These are phyloP conservation scores for Neoascochyta sp. DNA, from an alignment of 2,329 filamentous ascomycete species.

Conservation along the genomic window DNA sequence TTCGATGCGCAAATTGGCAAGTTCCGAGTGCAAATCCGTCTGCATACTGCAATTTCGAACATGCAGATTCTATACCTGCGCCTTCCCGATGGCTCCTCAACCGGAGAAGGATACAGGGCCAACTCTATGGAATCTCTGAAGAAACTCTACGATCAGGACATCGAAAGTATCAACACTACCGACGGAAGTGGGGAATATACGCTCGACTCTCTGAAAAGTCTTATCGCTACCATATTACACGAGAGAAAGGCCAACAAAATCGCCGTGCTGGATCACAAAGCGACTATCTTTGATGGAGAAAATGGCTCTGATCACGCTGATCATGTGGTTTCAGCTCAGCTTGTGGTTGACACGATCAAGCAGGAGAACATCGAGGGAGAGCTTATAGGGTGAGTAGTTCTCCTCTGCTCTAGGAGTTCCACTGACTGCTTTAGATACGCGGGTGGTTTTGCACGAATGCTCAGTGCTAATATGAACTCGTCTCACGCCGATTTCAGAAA, in stretches of 20 bases:
- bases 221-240: slow-evolving; percentile 15
- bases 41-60: slow-evolving; percentile 9
- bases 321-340: slow-evolving; percentile 22
- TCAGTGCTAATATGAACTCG: slow-evolving; percentile 11
- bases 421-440: slow-evolving; percentile 17
- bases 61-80: slow-evolving; percentile 27
- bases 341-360: slow-evolving; percentile 23
- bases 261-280: slow-evolving; percentile 21
- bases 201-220: slow-evolving; percentile 13
- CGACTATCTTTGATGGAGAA: slow-evolving; percentile 8
- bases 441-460: slow-evolving; percentile 13
- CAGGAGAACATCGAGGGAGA: slow-evolving; percentile 8
- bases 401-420: neutral
- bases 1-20: slow-evolving; percentile 8
- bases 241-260: slow-evolving; percentile 15
- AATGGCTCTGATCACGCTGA: slow-evolving; percentile 24
- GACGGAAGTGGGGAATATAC: slow-evolving; percentile 20
- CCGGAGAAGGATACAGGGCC: slow-evolving; percentile 15
- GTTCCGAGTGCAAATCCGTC: slow-evolving; percentile 9
- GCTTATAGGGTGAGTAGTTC: slow-evolving; percentile 13
- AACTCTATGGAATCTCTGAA: slow-evolving; percentile 15
- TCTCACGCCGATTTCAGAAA: slow-evolving; percentile 8
- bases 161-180: slow-evolving; percentile 14
- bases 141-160: slow-evolving; percentile 18
- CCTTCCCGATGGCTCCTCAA: slow-evolving; percentile 20